Conservation (phyloP, 179 eudicot genomes). For the Silene coronaria region DNA sequence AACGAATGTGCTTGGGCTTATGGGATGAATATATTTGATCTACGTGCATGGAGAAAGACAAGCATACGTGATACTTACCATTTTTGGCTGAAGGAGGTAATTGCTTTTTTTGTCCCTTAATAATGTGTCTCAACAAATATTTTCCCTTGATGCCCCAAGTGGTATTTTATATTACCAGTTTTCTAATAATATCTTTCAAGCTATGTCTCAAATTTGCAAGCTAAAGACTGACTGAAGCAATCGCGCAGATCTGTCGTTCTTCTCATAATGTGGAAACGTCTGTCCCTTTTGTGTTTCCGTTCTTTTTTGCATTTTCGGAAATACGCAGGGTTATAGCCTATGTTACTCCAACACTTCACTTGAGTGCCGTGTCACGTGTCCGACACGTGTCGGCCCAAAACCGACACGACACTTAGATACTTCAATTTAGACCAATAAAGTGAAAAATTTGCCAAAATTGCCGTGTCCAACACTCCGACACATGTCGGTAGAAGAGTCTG, state of each 20-base stretch:
- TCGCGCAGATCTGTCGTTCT: too few species aligned
- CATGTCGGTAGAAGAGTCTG: too few species aligned
- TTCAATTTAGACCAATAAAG: too few species aligned
- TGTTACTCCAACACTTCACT: too few species aligned
- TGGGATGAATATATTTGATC: constrained; percentile 96
- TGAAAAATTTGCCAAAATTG: too few species aligned
- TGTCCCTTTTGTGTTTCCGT: not conserved
- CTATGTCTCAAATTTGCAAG: too few species aligned
- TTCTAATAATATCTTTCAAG: not conserved
- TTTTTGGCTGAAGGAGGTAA: constrained; percentile 91
- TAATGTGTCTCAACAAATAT: not conserved
- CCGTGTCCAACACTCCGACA: too few species aligned
- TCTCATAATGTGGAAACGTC: not conserved
- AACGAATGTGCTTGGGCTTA: constrained; percentile 99
- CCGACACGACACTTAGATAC: too few species aligned
- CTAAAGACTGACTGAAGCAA: not conserved
- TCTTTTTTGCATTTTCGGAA: not conserved
- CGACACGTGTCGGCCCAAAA: too few species aligned
- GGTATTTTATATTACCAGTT: not conserved
- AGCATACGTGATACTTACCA: constrained; percentile 87
- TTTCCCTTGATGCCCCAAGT: not conserved
- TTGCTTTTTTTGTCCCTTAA: not conserved
- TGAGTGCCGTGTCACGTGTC: too few species aligned
- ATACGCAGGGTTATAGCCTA: not conserved
- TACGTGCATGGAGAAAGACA: constrained; percentile 84